Conservation (phyloP, 2,329 filamentous ascomycete species). For the Tolypocladium capitatum region DNA sequence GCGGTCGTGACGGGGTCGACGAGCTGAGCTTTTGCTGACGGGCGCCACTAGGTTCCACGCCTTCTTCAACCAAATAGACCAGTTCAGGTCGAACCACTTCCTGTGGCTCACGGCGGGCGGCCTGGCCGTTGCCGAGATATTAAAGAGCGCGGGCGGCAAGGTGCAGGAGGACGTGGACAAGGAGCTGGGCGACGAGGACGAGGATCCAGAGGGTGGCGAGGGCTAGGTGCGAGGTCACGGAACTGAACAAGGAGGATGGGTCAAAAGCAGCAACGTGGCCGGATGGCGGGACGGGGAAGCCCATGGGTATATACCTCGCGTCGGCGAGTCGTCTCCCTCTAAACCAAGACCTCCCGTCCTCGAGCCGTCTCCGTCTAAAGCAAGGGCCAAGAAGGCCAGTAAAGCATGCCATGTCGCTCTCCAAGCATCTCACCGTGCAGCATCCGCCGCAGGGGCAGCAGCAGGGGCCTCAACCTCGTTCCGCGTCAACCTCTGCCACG, state of each 20-base stretch:
- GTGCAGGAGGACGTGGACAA: slow-evolving; percentile 30
- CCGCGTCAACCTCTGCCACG: slow-evolving; percentile 19
- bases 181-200: slow-evolving; percentile 39
- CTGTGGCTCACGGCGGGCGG: slow-evolving; percentile 62
- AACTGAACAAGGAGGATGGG: neutral
- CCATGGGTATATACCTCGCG: slow-evolving; percentile 2
- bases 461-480: slow-evolving; percentile 4
- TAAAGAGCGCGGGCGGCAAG: slow-evolving; percentile 18
- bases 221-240: slow-evolving; percentile 13
- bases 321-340: neutral
- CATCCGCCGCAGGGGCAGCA: neutral
- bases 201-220: slow-evolving; percentile 33
- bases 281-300: neutral
- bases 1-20: neutral
- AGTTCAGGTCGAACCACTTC: slow-evolving; percentile 59
- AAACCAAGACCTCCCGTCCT: neutral
- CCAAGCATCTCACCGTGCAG: neutral
- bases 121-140: slow-evolving; percentile 42
- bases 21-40: slow-evolving; percentile 4
- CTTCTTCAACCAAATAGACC: slow-evolving; percentile 70
- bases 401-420: neutral
- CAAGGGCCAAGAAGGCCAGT: slow-evolving; percentile 1
- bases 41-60: slow-evolving; percentile 51
- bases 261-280: neutral
- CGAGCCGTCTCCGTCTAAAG: neutral